Evolutionary conservation across 768 basidiomycete genomes (phyloP), one percentile per base, ranked within the genome.

Genomic region (Cystobasidium ongulense): DNA sequence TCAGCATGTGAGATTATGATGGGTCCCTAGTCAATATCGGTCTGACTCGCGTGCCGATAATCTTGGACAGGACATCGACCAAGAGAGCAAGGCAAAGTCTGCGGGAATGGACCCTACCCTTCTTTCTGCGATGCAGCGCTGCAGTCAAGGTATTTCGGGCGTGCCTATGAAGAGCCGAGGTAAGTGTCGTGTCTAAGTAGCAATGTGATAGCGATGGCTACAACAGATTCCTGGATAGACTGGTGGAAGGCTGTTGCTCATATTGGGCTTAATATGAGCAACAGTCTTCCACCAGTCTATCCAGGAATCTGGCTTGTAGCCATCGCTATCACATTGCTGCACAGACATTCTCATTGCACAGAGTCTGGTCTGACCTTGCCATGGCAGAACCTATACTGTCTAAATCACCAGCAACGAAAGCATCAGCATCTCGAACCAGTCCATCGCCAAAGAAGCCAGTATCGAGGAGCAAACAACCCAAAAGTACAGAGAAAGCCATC

Each of bases 111-210:
- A 67, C 8, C 8, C 10, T n/a, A 18, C 21, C 11, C 18, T 67
- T 18, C 39, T 52, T 2, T 33, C 38, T 25, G 65, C 65, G 18
- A 67, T 67, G 65, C 65, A 67, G 35, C 65, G 65, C 4, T 52
- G 4, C 65, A 50, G 39, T 50, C 65, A 67, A 61, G 57, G 46
- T 4, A 3, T 21, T 11, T 50, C 46, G 18, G 46, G 46, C n/a
- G 21, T 50, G n/a, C 46, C 46, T 21, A n/a, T 50, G 4, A 21
- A 21, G 3, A 50, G 46, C n/a, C 7, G 46, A 21, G 5, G 46
- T 50, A 21, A 50, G 46, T 11, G 46, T 8, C 7, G 39, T n/a
- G n/a, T n/a, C n/a, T n/a, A n/a, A n/a, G n/a, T n/a, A n/a, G n/a
- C n/a, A n/a, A n/a, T n/a, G n/a, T n/a, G n/a, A n/a, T n/a, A n/a